Evolutionary conservation across 441 rosid species (phyloP).

Genomic region (Aleurites moluccanus): DNA sequence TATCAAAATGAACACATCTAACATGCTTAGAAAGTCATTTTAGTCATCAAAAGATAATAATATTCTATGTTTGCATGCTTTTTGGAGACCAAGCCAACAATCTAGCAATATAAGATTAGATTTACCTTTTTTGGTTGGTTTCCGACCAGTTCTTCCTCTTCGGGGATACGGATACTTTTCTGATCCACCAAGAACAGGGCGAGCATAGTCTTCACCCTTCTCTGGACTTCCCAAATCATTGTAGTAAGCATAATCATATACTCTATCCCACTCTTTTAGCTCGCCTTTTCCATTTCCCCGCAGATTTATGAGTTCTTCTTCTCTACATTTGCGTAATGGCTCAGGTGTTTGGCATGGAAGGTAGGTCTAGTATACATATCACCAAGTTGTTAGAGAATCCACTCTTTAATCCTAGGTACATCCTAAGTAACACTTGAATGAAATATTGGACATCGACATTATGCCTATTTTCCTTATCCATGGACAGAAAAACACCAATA

Average conservation of each 20-base stretch:
- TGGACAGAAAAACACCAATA: neutral
- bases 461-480: constrained; percentile 6
- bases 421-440: neutral
- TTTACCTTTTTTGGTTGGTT: constrained; percentile 57
- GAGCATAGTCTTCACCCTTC: constrained; percentile 49
- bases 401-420: neutral
- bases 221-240: constrained; percentile 84
- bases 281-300: constrained; percentile 58
- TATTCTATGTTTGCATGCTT: neutral
- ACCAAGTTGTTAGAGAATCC: constrained; percentile 13
- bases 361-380: constrained; percentile 47
- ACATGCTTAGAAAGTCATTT: neutral
- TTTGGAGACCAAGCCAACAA: neutral
- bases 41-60: neutral
- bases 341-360: constrained; percentile 82
- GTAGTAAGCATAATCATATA: constrained; percentile 80
- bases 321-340: constrained; percentile 54
- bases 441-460: neutral
- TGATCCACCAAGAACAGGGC: constrained; percentile 77
- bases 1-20: neutral
- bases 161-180: constrained; percentile 76
- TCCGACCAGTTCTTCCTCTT: constrained; percentile 80
- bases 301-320: constrained; percentile 61
- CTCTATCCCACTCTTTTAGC: constrained; percentile 88
- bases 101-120: neutral